Conservation (phyloP, 2,329 filamentous ascomycete species). For the Huntiella omanensis region DNA sequence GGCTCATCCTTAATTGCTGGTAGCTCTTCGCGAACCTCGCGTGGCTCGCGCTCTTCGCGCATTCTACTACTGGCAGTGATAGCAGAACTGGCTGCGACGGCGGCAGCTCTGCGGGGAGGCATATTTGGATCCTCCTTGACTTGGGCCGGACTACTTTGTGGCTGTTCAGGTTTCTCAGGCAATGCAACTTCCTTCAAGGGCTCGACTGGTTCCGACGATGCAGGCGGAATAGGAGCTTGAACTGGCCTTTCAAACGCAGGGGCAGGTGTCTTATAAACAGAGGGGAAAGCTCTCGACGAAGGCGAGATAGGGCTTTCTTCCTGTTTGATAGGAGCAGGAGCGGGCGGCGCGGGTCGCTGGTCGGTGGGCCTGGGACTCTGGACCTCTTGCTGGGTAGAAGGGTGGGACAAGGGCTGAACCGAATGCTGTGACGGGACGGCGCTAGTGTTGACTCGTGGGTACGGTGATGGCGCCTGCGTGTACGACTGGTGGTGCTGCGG, state of each 20-base stretch:
- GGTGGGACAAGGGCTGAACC: constrained; percentile 2
- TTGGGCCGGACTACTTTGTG: neutral
- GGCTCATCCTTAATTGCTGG: constrained; percentile 23
- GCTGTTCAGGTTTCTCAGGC: neutral
- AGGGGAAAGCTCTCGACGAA: no score
- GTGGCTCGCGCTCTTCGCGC: neutral
- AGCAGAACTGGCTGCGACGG: constrained; percentile 13
- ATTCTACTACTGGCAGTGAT: neutral
- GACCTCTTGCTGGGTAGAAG: neutral
- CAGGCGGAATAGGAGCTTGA: no score
- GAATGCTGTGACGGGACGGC: constrained; percentile 6
- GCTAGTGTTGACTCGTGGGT: constrained; percentile 1
- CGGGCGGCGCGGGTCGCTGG: no score
- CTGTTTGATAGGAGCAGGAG: no score
- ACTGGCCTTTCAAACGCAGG: no score
- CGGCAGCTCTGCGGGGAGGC: constrained; percentile 19
- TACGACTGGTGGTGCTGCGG: constrained; percentile 13
- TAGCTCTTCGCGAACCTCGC: constrained; percentile 8
- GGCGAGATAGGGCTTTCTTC: no score
- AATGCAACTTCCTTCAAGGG: no score
- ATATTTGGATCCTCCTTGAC: constrained; percentile 14
- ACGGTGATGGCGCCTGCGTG: constrained; percentile 11
- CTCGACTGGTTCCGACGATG: no score
- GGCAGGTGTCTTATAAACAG: no score
- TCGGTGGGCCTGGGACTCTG: no score